Base-by-base conservation (phyloP, 148 eudicot species). In the Vaccinium macrocarpon region DNA sequence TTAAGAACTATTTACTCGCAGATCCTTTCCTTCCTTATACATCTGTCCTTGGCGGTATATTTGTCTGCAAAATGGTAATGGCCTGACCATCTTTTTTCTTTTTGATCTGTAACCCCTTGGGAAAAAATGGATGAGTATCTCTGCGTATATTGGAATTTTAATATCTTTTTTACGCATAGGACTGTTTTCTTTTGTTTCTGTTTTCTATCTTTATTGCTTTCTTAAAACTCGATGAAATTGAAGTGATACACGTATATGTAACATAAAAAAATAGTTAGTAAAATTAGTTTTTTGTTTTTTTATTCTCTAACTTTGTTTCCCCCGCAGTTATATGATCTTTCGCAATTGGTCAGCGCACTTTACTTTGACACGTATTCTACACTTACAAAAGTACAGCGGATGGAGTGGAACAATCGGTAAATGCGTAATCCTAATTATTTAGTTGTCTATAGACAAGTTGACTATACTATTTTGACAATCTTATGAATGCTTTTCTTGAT, bases 331-430 rank as follows among this genome's bases (percentile, higher is more conserved):
- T 95, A 92, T 89, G 96, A 97, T 88, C 88, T 95, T 85, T 90
- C 92, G 16, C 90, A 94, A 87, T 73, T 93, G 84, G 83, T 95
- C 84, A 92, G 99, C 88, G 81, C 91, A 78, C 82, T 90, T 52
- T 91, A 97, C 92, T 97, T 95, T 86, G 92, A 87, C 89, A 90
- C 90, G 64, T 97, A 93, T 87, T 82, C 82, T 55, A 89, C 93
- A 81, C 96, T 97, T 81, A 91, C 95, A 46, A 97, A 92, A 89
- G 82, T 93, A 81, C 97, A 97, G 88, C 88, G 93, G 86, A 87
- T 88, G 29, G 98, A 97, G 79, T 97, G 99, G 99, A 95, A 93
- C 87, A 97, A 94, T 79, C 96, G 99, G 99, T 97, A 76, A 73
- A 88, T 83, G 29, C 38, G 19, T 82, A 59, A n/a, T 50, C 52